phyloP scores from a whole-genome alignment of 78 protist genomes.

The Polysphondylium violaceum region DNA sequence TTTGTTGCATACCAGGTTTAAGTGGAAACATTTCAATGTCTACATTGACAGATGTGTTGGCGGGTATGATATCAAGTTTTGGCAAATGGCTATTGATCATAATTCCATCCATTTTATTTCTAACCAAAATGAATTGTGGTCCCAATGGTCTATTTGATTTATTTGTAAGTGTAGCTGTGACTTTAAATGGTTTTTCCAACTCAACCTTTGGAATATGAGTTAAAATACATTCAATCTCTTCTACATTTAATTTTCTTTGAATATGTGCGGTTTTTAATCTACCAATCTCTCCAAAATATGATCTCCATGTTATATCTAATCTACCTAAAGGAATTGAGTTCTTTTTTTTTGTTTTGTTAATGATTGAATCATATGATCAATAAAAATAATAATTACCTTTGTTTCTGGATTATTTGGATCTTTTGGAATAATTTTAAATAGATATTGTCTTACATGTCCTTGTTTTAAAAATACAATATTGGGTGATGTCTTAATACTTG shows the following conservation, averaged over 20 bases:
- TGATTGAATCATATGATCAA: background rate
- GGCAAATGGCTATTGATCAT: slow-evolving; percentile 50
- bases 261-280: slow-evolving; percentile 49
- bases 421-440: slow-evolving; percentile 63
- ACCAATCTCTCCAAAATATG: slow-evolving; percentile 76
- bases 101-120: slow-evolving; percentile 76
- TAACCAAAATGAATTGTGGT: slow-evolving; percentile 39
- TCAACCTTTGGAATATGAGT: slow-evolving; percentile 20
- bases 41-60: slow-evolving; percentile 1
- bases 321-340: slow-evolving; percentile 58
- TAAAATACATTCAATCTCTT: slow-evolving; percentile 42
- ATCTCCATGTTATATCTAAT: slow-evolving; percentile 74
- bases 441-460: slow-evolving; percentile 52
- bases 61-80: slow-evolving; percentile 19
- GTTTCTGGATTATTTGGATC: slow-evolving; percentile 42
- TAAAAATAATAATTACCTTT: no score
- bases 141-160: slow-evolving; percentile 29
- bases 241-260: slow-evolving; percentile 41
- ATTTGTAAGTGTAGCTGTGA: slow-evolving; percentile 27
- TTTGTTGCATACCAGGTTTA: slow-evolving; percentile 80
- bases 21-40: slow-evolving; percentile 75
- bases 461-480: slow-evolving; percentile 77
- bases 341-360: no score
- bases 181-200: slow-evolving; percentile 43
- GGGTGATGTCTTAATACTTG: background rate